Percentiles rank a stretch among this genome's conserved stretches.
These are phyloP conservation scores for Microcera coccophila DNA, from an alignment of 2,329 filamentous ascomycete genomes.

Conservation along the genomic window DNA sequence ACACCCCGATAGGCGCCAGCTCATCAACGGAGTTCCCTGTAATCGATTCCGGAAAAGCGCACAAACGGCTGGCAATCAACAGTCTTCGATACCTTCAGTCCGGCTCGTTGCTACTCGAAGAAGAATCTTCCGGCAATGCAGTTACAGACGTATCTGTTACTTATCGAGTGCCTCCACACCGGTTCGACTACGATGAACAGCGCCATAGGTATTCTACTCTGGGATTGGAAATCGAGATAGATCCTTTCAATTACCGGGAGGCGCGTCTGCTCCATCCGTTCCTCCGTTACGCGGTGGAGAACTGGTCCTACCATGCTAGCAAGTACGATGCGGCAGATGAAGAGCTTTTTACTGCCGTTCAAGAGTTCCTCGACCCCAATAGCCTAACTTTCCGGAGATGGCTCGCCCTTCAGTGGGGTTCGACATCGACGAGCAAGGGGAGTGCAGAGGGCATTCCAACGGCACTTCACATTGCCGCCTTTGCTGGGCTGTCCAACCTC, in stretches of 20 bases:
- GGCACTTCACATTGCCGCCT: slow-evolving; percentile 10
- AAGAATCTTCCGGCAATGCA: background rate
- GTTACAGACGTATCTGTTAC: slow-evolving; percentile 1
- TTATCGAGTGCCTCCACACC: slow-evolving; percentile 3
- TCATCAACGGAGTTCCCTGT: slow-evolving; percentile 10
- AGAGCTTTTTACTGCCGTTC: slow-evolving; percentile 7
- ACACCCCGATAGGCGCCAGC: background rate
- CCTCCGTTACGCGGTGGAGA: slow-evolving; percentile 18
- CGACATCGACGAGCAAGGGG: slow-evolving; percentile 4
- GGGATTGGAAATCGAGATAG: background rate
- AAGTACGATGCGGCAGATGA: slow-evolving; percentile 16
- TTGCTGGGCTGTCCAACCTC: slow-evolving; percentile 13
- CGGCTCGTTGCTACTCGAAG: slow-evolving; percentile 12
- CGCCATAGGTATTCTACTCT: background rate
- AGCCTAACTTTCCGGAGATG: slow-evolving; percentile 13
- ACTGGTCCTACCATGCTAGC: slow-evolving; percentile 21
- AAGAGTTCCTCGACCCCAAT: slow-evolving; percentile 5
- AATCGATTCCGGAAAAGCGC: slow-evolving; percentile 14
- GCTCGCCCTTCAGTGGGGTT: slow-evolving; percentile 16
- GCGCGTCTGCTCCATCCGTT: slow-evolving; percentile 19
- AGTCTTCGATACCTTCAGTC: slow-evolving; percentile 18
- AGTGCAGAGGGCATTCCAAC: slow-evolving; percentile 13
- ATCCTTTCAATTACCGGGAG: slow-evolving; percentile 11
- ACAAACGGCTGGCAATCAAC: slow-evolving; percentile 15
- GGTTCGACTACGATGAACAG: background rate